phyloP scores from a whole-genome alignment of 257 asterid species.

The Nicotiana otophora region DNA sequence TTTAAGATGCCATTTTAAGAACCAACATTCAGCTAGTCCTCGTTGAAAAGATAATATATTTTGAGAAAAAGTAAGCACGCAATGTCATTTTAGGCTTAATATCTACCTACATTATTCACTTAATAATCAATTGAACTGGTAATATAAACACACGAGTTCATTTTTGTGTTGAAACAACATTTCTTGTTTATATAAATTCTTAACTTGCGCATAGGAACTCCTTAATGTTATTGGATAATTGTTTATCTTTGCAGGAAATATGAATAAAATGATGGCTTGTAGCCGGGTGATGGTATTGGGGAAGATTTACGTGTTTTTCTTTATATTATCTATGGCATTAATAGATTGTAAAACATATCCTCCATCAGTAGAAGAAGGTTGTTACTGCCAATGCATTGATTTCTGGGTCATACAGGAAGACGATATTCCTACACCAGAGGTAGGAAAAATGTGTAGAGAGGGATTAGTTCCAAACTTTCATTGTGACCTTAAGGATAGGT shows the following conservation, averaged over 20 bases:
- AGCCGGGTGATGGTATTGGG: background rate
- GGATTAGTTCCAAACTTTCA: background rate
- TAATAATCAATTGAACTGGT: background rate
- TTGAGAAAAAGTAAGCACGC: background rate
- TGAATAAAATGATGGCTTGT: too few relatives aligned
- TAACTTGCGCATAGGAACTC: background rate
- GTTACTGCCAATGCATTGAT: background rate
- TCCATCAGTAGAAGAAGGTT: background rate
- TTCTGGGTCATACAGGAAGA: background rate
- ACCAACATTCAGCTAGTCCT: background rate
- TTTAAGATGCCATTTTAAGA: background rate
- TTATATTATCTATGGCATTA: background rate
- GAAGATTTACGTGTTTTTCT: background rate
- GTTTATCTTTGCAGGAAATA: background rate
- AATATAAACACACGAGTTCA: too few relatives aligned
- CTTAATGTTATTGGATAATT: background rate
- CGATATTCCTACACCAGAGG: background rate
- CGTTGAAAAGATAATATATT: background rate
- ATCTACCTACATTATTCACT: background rate
- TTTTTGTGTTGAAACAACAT: too few relatives aligned
- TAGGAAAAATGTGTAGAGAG: background rate
- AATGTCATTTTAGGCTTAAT: background rate
- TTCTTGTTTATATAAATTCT: too few relatives aligned
- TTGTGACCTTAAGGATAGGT: background rate
- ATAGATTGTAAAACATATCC: background rate